These are phyloP conservation scores for Boletellus ananiceps DNA, from an alignment of 768 basidiomycete genomes.

Conservation along the genomic window DNA sequence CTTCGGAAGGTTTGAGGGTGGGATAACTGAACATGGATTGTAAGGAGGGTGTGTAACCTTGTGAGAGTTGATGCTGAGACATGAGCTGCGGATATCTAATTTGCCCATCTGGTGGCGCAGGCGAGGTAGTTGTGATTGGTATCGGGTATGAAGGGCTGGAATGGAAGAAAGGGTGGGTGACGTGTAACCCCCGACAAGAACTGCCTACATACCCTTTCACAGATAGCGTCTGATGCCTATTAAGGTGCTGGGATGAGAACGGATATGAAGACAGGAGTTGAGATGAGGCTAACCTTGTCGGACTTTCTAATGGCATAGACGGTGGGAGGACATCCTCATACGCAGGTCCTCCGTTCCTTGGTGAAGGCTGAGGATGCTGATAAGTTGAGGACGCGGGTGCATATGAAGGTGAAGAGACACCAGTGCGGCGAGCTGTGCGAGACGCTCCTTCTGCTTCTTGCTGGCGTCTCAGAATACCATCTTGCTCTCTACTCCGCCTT, in stretches of 20 bases:
- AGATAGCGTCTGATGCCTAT: slow-evolving; percentile 26
- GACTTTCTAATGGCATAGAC: slow-evolving; percentile 63
- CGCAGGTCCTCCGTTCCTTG: slow-evolving; percentile 28
- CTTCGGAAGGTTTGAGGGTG: slow-evolving; percentile 31
- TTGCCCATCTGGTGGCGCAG: slow-evolving; percentile 44
- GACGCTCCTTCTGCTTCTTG: slow-evolving; percentile 54
- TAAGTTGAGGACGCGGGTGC: slow-evolving; percentile 30
- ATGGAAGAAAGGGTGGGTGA: slow-evolving; percentile 15
- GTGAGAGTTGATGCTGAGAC: slow-evolving; percentile 71
- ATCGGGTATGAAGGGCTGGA: slow-evolving; percentile 41
- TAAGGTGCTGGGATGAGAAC: slow-evolving; percentile 26
- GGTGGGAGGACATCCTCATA: slow-evolving; percentile 33
- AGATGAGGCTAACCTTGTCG: slow-evolving; percentile 49
- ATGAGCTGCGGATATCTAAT: slow-evolving; percentile 69
- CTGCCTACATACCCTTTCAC: slow-evolving; percentile 34
- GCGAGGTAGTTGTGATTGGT: slow-evolving; percentile 67
- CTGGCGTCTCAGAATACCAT: slow-evolving; percentile 54
- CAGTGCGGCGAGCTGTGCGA: slow-evolving; percentile 37
- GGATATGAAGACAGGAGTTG: slow-evolving; percentile 32
- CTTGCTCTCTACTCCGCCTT: slow-evolving; percentile 49
- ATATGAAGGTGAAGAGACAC: slow-evolving; percentile 26
- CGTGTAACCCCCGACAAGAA: slow-evolving; percentile 1
- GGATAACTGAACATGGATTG: slow-evolving; percentile 63
- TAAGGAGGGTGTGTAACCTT: slow-evolving; percentile 76
- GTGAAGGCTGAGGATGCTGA: slow-evolving; percentile 30